phyloP scores from a whole-genome alignment of 176 grass and related monocot species.

The Oryza glumipatula region DNA sequence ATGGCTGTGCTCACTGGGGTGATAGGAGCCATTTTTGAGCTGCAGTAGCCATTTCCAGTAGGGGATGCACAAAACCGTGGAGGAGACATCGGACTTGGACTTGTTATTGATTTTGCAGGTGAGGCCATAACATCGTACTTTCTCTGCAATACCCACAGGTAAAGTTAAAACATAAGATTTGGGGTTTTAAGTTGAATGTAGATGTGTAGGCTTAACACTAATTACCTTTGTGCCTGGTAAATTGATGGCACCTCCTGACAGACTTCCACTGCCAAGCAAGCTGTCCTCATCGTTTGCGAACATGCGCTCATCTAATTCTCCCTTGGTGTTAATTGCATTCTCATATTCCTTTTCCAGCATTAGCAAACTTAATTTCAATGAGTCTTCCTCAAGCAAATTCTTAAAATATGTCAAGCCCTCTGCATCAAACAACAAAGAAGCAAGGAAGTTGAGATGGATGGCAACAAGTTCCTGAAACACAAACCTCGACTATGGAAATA shows the following conservation, averaged over 20 bases:
- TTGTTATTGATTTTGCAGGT: slow-evolving; percentile 80
- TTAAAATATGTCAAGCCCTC: slow-evolving; percentile 88
- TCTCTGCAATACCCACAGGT: slow-evolving; percentile 59
- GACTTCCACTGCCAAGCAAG: slow-evolving; percentile 87
- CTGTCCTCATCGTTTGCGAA: slow-evolving; percentile 91
- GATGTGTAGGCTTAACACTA: slow-evolving; percentile 9
- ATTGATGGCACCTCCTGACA: slow-evolving; percentile 86
- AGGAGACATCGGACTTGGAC: slow-evolving; percentile 78
- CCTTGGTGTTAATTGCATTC: slow-evolving; percentile 68
- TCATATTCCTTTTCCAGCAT: slow-evolving; percentile 89
- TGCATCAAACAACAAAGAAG: slow-evolving; percentile 44
- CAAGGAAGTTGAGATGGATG: neutral
- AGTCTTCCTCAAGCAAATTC: slow-evolving; percentile 70
- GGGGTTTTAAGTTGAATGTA: slow-evolving; percentile 4
- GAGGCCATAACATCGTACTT: slow-evolving; percentile 84
- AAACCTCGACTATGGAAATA: slow-evolving; percentile 24
- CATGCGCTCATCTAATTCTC: slow-evolving; percentile 90
- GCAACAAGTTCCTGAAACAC: slow-evolving; percentile 26
- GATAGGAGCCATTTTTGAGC: slow-evolving; percentile 72
- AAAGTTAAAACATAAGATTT: slow-evolving; percentile 14
- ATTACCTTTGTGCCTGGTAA: slow-evolving; percentile 80
- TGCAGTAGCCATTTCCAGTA: slow-evolving; percentile 39
- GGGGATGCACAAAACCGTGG: slow-evolving; percentile 71
- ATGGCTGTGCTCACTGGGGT: slow-evolving; percentile 95
- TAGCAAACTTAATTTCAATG: slow-evolving; percentile 69